A percentile compares a stretch with the other conserved stretches of the same genome.
phyloP scores from a whole-genome alignment of 202 grass and related monocot genomes.

The Hordeum pubiflorum region DNA sequence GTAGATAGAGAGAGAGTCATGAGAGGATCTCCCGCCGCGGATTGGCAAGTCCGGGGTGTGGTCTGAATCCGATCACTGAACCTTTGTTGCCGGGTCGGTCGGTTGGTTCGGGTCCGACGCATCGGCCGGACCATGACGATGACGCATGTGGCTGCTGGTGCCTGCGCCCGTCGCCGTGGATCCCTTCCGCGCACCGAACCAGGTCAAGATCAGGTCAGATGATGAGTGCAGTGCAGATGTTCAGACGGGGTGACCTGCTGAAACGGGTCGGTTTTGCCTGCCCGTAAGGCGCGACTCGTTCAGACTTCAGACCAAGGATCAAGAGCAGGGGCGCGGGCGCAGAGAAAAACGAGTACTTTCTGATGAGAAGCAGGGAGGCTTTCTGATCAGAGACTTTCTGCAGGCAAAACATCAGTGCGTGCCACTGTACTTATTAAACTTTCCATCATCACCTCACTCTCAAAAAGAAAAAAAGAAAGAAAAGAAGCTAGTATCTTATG shows the following conservation, averaged over 20 bases:
- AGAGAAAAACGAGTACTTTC: no score
- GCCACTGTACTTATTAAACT: neutral
- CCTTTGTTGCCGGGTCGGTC: neutral
- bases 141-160: neutral
- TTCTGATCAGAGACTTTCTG: no score
- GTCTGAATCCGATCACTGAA: neutral
- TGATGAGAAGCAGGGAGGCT: no score
- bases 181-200: neutral
- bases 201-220: neutral
- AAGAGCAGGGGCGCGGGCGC: no score
- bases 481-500: no score
- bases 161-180: neutral
- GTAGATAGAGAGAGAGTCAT: neutral
- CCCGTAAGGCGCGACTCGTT: no score
- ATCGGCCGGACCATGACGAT: neutral
- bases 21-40: neutral
- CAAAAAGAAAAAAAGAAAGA: neutral
- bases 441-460: neutral
- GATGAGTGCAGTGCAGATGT: neutral
- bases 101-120: neutral
- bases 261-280: no score
- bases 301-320: no score
- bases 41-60: neutral
- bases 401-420: neutral
- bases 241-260: neutral